These are phyloP conservation scores for Aspergillus olivimuriae DNA, from an alignment of 495 filamentous ascomycete genomes.

Conservation along the genomic window DNA sequence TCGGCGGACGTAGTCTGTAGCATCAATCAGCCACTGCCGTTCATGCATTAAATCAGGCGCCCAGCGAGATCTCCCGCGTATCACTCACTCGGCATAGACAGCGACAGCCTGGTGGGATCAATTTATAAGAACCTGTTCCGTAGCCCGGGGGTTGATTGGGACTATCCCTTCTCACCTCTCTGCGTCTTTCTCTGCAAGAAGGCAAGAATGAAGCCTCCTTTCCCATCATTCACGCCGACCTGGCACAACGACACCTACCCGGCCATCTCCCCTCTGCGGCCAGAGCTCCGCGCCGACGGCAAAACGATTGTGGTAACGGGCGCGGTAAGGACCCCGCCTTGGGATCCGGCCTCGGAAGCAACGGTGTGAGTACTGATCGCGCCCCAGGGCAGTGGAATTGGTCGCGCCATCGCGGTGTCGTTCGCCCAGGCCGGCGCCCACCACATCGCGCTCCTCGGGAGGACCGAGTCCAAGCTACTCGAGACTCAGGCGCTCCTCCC, in stretches of 20 bases:
- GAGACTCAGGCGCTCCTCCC: slow-evolving; percentile 9
- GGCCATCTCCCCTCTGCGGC: slow-evolving; percentile 31
- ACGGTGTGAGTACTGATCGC: neutral
- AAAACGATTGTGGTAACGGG: slow-evolving; percentile 45
- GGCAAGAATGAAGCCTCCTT: slow-evolving; percentile 13
- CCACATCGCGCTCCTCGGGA: slow-evolving; percentile 29
- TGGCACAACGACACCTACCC: slow-evolving; percentile 38
- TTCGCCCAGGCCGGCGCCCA: slow-evolving; percentile 32
- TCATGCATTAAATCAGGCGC: no score
- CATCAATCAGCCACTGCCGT: no score
- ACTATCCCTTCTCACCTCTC: neutral
- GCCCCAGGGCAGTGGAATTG: slow-evolving; percentile 28
- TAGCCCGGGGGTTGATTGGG: no score
- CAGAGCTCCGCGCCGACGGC: slow-evolving; percentile 32
- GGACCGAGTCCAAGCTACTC: slow-evolving; percentile 18
- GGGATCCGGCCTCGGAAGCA: neutral
- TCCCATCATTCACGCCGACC: slow-evolving; percentile 19
- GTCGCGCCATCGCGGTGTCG: slow-evolving; percentile 28
- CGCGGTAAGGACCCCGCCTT: slow-evolving; percentile 13
- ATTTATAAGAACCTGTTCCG: no score
- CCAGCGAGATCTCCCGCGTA: no score
- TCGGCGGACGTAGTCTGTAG: no score
- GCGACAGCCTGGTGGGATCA: no score
- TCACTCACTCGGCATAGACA: no score
- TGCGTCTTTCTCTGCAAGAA: neutral